These are phyloP conservation scores for Pichia inconspicua DNA, from an alignment of 1,139 yeast species.

Conservation along the genomic window DNA sequence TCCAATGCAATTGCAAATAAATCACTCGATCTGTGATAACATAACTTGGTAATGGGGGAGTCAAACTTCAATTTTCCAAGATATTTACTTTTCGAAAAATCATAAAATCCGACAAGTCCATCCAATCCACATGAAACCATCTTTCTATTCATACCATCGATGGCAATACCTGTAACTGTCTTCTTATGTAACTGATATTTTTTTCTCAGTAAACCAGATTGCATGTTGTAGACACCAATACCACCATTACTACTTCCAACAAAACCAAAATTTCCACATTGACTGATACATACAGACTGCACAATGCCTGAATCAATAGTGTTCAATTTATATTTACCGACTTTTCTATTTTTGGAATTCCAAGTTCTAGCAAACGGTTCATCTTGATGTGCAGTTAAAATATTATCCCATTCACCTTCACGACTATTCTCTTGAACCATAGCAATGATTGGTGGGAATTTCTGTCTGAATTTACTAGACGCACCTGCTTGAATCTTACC, in stretches of 20 bases:
- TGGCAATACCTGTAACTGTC: conserved; percentile 80
- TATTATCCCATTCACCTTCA: conserved; percentile 91
- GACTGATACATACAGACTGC: conserved; percentile 74
- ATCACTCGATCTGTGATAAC: conserved; percentile 75
- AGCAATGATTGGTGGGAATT: conserved; percentile 68
- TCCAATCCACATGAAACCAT: conserved; percentile 87
- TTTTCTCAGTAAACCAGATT: conserved; percentile 76
- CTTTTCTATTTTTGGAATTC: conserved; percentile 75
- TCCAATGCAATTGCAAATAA: conserved; percentile 81
- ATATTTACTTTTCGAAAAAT: conserved; percentile 65
- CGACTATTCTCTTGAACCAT: conserved; percentile 72
- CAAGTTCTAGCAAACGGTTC: conserved; percentile 85
- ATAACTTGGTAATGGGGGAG: conserved; percentile 71
- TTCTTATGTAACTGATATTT: conserved; percentile 58
- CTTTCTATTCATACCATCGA: conserved; percentile 83
- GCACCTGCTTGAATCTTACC: conserved; percentile 57
- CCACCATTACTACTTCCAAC: conserved; percentile 90
- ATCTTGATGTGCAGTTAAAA: conserved; percentile 85
- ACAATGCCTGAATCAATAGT: conserved; percentile 79
- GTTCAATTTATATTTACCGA: conserved; percentile 62
- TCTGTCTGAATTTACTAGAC: conserved; percentile 42
- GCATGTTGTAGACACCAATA: conserved; percentile 84
- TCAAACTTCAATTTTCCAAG: conserved; percentile 63
- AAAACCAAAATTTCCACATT: conserved; percentile 91
- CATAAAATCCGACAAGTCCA: conserved; percentile 82